phyloP scores from a whole-genome alignment of 2,329 filamentous ascomycete genomes.

The Aspergillus awamori region DNA sequence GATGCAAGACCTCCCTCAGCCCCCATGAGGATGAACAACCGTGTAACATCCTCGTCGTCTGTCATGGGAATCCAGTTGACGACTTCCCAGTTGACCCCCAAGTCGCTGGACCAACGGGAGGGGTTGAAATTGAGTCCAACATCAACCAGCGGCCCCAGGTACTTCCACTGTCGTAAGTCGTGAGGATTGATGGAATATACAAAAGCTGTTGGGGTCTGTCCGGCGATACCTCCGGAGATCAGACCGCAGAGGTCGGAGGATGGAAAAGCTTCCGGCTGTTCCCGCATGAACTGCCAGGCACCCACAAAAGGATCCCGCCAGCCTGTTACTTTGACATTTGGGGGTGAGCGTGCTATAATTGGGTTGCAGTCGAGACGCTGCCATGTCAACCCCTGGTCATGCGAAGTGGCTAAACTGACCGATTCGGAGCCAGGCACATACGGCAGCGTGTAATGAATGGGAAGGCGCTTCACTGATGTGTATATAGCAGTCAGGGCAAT shows the following conservation, averaged over 20 bases:
- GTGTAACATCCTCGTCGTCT: slow-evolving; percentile 33
- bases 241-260: slow-evolving; percentile 47
- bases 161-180: slow-evolving; percentile 50
- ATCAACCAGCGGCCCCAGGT: slow-evolving; percentile 48
- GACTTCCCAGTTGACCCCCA: slow-evolving; percentile 57
- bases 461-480: slow-evolving; percentile 44
- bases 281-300: slow-evolving; percentile 31
- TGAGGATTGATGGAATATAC: slow-evolving; percentile 48
- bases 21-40: slow-evolving; percentile 51
- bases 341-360: slow-evolving; percentile 40
- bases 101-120: slow-evolving; percentile 53
- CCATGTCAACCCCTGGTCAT: slow-evolving; percentile 44
- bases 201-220: slow-evolving; percentile 50
- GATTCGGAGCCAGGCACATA: slow-evolving; percentile 43
- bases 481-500: slow-evolving; percentile 43
- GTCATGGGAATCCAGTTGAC: slow-evolving; percentile 50
- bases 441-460: slow-evolving; percentile 45
- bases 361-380: slow-evolving; percentile 41
- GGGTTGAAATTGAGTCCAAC: slow-evolving; percentile 43
- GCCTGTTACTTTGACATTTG: slow-evolving; percentile 40
- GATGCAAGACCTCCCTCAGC: slow-evolving; percentile 46
- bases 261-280: slow-evolving; percentile 8
- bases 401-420: slow-evolving; percentile 43
- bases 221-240: slow-evolving; percentile 52
- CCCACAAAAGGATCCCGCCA: slow-evolving; percentile 48